A percentile compares a stretch with the other conserved stretches of the same genome.
Conservation (phyloP, 768 basidiomycete species). For the Cystobasidium tubakii region DNA sequence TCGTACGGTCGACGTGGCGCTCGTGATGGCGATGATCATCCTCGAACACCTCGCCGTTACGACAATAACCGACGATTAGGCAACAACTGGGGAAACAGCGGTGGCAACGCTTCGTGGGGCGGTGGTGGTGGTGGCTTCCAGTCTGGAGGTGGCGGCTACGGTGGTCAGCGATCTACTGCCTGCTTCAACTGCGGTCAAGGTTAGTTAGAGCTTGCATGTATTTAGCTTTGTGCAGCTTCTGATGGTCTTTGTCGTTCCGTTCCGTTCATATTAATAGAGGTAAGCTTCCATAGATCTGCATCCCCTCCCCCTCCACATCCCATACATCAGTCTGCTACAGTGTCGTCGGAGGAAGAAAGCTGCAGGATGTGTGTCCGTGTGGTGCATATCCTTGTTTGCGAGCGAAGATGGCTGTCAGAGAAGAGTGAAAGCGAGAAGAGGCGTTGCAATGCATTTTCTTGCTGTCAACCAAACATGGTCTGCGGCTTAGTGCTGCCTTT, state of each 20-base stretch:
- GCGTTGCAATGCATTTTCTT: constrained; percentile 1
- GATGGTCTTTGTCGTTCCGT: background rate
- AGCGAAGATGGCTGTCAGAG: constrained; percentile 8
- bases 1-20: background rate
- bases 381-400: constrained; percentile 2
- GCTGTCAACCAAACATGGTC: background rate
- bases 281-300: background rate
- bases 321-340: background rate
- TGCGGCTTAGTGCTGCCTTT: background rate
- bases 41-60: background rate
- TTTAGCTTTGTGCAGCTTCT: background rate
- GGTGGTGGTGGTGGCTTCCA: constrained; percentile 19
- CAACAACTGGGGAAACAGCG: constrained; percentile 3
- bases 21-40: background rate
- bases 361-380: background rate
- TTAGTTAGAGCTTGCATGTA: background rate
- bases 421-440: constrained; percentile 4
- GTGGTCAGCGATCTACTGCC: constrained; percentile 25
- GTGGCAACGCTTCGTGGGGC: constrained; percentile 2
- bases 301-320: background rate
- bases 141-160: constrained; percentile 33
- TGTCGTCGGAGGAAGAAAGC: background rate
- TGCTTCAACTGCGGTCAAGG: constrained; percentile 37
- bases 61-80: background rate
- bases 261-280: background rate